Base-by-base conservation (phyloP, 2,329 filamentous ascomycete genomes). In the Epicoccum nigrum region DNA sequence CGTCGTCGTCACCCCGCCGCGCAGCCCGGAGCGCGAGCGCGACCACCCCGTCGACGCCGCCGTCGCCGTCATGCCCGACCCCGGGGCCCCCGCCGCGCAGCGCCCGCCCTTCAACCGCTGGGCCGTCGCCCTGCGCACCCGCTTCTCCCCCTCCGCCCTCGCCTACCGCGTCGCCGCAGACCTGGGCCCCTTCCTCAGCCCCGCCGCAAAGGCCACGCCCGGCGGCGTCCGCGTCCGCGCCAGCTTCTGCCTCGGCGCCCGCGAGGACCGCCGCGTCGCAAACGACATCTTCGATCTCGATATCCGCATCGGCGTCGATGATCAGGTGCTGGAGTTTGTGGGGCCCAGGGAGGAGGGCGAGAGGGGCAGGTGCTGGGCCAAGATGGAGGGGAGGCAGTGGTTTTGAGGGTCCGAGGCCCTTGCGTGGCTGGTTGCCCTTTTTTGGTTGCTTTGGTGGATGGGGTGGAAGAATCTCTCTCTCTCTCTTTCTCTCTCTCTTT, bases 231-330 rank as follows among this genome's bases (percentile, higher is more conserved):
- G 71, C n/a, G 72, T 79, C 0, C 52, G 77, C 28, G 76, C 74
- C 4, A 77, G 76, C 43, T 79, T 80, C 34, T 77, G 75, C 47
- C 53, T 80, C 0, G 76, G 76, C 0, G 62, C 64, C 2, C 54
- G 60, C 11, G 68, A 59, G 0, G 60, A 68, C 2, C 32, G 49
- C 13, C 45, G 61, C 15, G 52, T 45, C 19, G 68, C 65, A 4
- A 69, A 62, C 34, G 77, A 76, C 15, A 75, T 79, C 6, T 79
- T 78, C 25, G 77, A 80, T 59, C 41, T 79, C 27, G 77, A 80
- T 54, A 60, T 79, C 2, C 45, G 62, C n/a, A 62, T 79, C 39
- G 76, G 75, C 0, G 65, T 41, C 52, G 63, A 65, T 19, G 71
- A 76, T 61, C 65, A 74, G 39, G 72, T 76, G 45, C 40, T 77